Evolutionary conservation across 2,329 filamentous ascomycete genomes (phyloP).

Genomic region (Aspergillus niger): DNA sequence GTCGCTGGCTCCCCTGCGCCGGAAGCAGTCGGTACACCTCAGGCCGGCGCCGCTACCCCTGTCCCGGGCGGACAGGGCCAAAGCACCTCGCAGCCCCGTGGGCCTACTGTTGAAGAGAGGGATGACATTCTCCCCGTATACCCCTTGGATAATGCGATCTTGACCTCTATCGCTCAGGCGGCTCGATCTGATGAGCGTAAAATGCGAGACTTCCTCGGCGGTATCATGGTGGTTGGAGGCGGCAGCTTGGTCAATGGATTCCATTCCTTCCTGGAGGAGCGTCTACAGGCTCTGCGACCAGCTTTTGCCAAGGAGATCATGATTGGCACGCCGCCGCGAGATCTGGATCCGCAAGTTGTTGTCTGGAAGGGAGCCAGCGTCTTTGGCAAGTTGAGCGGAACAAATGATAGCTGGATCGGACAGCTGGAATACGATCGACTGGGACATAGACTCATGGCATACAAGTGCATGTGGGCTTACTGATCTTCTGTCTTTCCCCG

Average conservation of each 20-base stretch:
- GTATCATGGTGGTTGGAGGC: constrained; percentile 88
- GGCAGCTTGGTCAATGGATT: constrained; percentile 80
- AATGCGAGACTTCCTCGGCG: constrained; percentile 82
- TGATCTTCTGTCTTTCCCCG: constrained; percentile 29
- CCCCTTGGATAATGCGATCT: constrained; percentile 83
- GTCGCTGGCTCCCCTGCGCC: constrained; percentile 85
- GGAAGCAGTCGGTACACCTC: constrained; percentile 71
- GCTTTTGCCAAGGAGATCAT: constrained; percentile 67
- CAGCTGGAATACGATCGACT: constrained; percentile 84
- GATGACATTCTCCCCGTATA: constrained; percentile 81
- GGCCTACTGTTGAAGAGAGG: constrained; percentile 59
- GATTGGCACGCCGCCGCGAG: constrained; percentile 72
- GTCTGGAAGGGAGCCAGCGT: constrained; percentile 98
- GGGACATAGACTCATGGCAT: constrained; percentile 77
- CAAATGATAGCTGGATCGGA: constrained; percentile 95
- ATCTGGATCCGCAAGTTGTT: constrained; percentile 96
- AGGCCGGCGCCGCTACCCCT: constrained; percentile 49
- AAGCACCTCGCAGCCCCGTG: constrained; percentile 39
- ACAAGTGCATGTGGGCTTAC: constrained; percentile 71
- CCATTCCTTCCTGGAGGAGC: constrained; percentile 78
- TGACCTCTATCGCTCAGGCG: constrained; percentile 85
- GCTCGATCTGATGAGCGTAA: constrained; percentile 90
- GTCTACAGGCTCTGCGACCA: constrained; percentile 66
- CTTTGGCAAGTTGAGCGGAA: constrained; percentile 80
- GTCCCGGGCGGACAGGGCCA: constrained; percentile 32